Conservation (phyloP, 1,139 yeast genomes). For the Sugiyamaella sp. region DNA sequence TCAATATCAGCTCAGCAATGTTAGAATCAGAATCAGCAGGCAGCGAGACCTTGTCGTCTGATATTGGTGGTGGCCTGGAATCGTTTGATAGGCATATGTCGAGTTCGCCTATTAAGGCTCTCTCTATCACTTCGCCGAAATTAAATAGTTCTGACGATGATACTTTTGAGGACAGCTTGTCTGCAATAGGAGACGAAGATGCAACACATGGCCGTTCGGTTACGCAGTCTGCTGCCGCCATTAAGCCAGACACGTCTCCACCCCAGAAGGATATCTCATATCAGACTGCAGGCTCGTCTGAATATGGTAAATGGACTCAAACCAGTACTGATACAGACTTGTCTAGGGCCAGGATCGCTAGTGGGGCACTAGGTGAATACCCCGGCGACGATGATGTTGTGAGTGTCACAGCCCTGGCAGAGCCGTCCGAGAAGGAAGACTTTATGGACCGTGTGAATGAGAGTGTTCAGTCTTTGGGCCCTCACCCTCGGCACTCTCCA, state of each 20-base stretch:
- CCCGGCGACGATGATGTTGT: too few relatives aligned
- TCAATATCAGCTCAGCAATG: neutral
- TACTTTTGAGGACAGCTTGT: constrained; percentile 6
- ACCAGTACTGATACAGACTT: neutral
- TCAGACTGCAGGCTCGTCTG: neutral
- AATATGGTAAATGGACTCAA: neutral
- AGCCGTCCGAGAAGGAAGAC: too few relatives aligned
- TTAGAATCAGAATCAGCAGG: neutral
- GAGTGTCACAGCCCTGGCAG: too few relatives aligned
- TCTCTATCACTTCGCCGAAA: constrained; percentile 1
- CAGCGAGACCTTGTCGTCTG: constrained; percentile 13
- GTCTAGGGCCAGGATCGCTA: neutral
- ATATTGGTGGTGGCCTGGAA: constrained; percentile 10
- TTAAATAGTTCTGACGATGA: constrained; percentile 8
- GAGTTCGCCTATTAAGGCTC: constrained; percentile 12
- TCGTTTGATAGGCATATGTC: constrained; percentile 13
- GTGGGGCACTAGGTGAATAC: too few relatives aligned
- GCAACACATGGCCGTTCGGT: neutral
- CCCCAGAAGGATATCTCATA: neutral
- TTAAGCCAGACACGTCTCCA: neutral
- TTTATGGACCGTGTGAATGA: too few relatives aligned
- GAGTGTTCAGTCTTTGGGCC: too few relatives aligned
- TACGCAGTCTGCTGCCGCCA: neutral
- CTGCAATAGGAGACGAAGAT: constrained; percentile 2
- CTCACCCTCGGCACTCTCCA: too few relatives aligned